Evolutionary conservation across 306 rosid genomes (phyloP).

Genomic region (Prunus campanulata): DNA sequence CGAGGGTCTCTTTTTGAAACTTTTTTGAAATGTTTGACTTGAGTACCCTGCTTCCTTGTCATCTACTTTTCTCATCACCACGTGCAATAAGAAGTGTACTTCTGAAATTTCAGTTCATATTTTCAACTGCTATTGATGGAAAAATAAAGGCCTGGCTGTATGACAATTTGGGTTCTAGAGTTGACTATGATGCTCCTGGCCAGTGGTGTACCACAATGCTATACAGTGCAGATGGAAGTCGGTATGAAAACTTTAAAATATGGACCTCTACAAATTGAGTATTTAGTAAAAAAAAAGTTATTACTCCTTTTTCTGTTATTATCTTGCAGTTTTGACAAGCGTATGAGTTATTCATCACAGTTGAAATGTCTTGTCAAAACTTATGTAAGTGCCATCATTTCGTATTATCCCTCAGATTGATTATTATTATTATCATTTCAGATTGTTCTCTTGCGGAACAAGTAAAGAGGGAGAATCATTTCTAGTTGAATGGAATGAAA

Average conservation of each 20-base stretch:
- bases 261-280: neutral
- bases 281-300: too few species aligned
- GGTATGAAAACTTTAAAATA: slow-evolving; percentile 42
- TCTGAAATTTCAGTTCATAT: slow-evolving; percentile 67
- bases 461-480: slow-evolving; percentile 83
- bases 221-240: slow-evolving; percentile 82
- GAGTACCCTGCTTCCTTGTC: neutral
- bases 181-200: slow-evolving; percentile 91
- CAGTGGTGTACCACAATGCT: slow-evolving; percentile 79
- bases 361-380: neutral
- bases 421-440: slow-evolving; percentile 15
- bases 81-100: slow-evolving; percentile 21
- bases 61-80: neutral
- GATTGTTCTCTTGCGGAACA: slow-evolving; percentile 93
- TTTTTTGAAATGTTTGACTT: neutral
- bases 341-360: neutral
- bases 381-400: neutral
- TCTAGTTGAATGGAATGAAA: slow-evolving; percentile 89
- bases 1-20: neutral
- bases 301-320: neutral
- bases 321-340: neutral
- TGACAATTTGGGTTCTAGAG: slow-evolving; percentile 76
- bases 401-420: neutral
- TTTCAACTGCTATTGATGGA: slow-evolving; percentile 85
- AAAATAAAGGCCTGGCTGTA: slow-evolving; percentile 93